These are phyloP conservation scores for Penicillium sp. DNA, from an alignment of 2,329 filamentous ascomycete genomes.

Conservation along the genomic window DNA sequence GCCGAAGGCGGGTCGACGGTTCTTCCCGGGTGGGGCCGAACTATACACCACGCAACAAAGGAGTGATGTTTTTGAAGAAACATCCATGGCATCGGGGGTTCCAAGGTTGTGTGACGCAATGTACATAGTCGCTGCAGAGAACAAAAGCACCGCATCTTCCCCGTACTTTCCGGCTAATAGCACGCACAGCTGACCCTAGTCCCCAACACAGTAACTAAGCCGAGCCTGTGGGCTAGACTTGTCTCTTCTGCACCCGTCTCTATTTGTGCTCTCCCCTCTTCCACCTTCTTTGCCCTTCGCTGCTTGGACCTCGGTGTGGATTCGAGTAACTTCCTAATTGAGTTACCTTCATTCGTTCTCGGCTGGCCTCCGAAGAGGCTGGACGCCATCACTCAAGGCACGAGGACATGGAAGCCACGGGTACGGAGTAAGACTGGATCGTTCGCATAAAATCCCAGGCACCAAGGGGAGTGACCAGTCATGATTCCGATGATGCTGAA, in stretches of 20 bases:
- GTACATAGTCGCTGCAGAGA: background rate
- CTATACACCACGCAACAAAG: background rate
- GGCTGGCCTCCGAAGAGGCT: background rate
- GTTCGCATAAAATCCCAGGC: background rate
- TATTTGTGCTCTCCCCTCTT: background rate
- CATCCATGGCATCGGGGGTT: too few species aligned
- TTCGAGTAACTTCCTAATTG: background rate
- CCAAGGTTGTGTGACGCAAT: background rate
- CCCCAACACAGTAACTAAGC: conserved; percentile 1
- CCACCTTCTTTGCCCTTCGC: background rate
- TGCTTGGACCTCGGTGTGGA: conserved; percentile 3
- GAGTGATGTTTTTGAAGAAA: background rate
- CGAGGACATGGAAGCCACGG: background rate
- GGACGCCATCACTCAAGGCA: background rate
- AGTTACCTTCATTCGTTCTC: background rate
- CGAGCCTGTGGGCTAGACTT: conserved; percentile 1
- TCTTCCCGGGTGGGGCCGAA: conserved; percentile 10
- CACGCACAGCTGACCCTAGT: background rate
- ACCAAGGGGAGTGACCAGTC: background rate
- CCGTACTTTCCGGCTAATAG: background rate
- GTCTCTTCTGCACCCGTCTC: background rate
- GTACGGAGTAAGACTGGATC: background rate
- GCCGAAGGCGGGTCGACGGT: conserved; percentile 6
- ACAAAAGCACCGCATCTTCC: background rate
- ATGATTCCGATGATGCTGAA: background rate